Conservation (phyloP, 345 rosid genomes). For the Acer saccharum region DNA sequence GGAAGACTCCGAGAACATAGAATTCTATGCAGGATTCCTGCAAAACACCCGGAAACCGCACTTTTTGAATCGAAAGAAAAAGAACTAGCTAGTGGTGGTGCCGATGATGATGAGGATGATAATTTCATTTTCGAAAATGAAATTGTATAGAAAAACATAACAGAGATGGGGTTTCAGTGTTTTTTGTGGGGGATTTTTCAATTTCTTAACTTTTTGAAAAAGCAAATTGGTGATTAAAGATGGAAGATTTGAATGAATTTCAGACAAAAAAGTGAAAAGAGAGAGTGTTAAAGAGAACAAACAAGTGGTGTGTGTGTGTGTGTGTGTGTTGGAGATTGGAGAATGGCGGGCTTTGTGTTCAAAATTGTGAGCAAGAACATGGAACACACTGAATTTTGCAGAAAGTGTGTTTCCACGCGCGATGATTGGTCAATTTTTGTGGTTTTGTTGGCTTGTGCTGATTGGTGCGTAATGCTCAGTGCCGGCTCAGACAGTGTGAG, state of each 20-base stretch:
- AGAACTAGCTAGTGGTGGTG: conserved; percentile 29
- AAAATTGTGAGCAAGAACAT: conserved; percentile 33
- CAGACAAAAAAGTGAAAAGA: not conserved
- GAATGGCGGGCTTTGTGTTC: conserved; percentile 64
- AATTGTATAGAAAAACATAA: not conserved
- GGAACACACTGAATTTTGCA: conserved; percentile 8
- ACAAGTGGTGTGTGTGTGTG: not conserved
- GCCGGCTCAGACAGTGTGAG: not conserved
- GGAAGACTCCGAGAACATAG: conserved; percentile 59
- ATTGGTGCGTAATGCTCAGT: not conserved
- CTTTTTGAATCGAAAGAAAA: conserved; percentile 36
- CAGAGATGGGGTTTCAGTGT: not conserved
- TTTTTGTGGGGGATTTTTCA: not conserved
- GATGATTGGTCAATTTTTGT: conserved; percentile 60
- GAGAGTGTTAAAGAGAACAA: conserved; percentile 9
- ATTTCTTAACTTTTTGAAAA: conserved; percentile 16
- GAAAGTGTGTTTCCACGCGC: conserved; percentile 43
- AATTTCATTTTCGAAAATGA: conserved; percentile 20
- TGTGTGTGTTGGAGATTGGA: not conserved
- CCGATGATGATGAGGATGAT: conserved; percentile 44
- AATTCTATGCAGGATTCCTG: conserved; percentile 53
- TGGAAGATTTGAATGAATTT: conserved; percentile 25
- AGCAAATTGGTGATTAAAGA: not conserved
- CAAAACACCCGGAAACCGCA: conserved; percentile 45
- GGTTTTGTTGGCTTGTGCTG: conserved; percentile 3